Conservation (phyloP, 306 rosid species). For the Begonia peltatifolia region DNA sequence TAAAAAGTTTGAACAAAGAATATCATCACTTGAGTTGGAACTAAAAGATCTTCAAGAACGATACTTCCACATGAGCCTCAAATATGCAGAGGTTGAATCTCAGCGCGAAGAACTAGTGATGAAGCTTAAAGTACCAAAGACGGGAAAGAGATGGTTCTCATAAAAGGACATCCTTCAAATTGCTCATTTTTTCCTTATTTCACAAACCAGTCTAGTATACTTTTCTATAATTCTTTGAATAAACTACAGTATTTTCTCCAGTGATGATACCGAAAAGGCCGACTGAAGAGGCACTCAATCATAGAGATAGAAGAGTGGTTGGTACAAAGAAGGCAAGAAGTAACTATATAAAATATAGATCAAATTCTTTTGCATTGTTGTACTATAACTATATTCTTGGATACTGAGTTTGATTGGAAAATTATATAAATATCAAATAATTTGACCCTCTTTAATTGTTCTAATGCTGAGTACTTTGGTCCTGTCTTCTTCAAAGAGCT, state of each 20-base stretch:
- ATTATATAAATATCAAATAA: constrained; percentile 7
- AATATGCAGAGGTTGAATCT: constrained; percentile 85
- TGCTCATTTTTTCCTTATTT: constrained; percentile 7
- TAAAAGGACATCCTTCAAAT: constrained; percentile 11
- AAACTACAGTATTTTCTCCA: constrained; percentile 12
- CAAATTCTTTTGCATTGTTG: too few relatives aligned
- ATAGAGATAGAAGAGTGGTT: not conserved
- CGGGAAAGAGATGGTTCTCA: constrained; percentile 51
- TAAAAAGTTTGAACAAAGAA: constrained; percentile 41
- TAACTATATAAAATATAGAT: too few relatives aligned
- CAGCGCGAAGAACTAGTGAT: constrained; percentile 91
- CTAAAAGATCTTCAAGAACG: constrained; percentile 73
- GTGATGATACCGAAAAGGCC: constrained; percentile 3
- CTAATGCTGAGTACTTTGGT: constrained; percentile 3
- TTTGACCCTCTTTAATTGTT: not conserved
- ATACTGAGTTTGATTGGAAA: too few relatives aligned
- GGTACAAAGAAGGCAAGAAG: too few relatives aligned
- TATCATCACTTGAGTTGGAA: constrained; percentile 68
- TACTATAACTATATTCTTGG: too few relatives aligned
- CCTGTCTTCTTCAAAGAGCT: constrained; percentile 11
- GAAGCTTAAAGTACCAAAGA: constrained; percentile 48
- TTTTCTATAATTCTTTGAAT: constrained; percentile 18
- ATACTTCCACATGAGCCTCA: constrained; percentile 77
- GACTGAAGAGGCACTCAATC: not conserved
- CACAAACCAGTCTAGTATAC: constrained; percentile 22